phyloP scores from a whole-genome alignment of 306 rosid genomes.

The Dicorynia guianensis region DNA sequence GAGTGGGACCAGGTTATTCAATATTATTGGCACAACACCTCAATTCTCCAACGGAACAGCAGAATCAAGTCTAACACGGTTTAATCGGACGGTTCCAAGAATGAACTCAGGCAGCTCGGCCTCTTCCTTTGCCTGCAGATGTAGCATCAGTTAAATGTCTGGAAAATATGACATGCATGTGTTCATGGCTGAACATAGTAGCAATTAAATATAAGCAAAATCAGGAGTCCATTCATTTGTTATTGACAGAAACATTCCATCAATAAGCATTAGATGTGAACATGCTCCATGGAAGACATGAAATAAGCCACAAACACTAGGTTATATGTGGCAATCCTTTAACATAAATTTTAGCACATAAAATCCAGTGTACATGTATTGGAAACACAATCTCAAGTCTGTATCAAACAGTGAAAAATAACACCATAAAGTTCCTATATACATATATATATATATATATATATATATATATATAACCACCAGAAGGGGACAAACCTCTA shows the following conservation, averaged over 20 bases:
- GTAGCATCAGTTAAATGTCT: slow-evolving; percentile 38
- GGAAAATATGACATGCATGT: slow-evolving; percentile 3
- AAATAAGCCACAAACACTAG: background rate
- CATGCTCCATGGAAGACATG: slow-evolving; percentile 24
- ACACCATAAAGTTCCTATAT: too few species aligned
- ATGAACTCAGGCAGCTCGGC: slow-evolving; percentile 82
- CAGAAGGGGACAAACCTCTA: slow-evolving; percentile 72
- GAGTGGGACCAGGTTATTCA: background rate
- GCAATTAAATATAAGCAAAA: background rate
- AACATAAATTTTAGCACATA: too few species aligned
- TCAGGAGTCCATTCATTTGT: slow-evolving; percentile 4
- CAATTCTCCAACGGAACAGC: slow-evolving; percentile 61
- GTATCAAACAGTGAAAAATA: background rate
- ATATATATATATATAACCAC: slow-evolving; percentile 15
- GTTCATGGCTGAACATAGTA: background rate
- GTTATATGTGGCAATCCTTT: background rate
- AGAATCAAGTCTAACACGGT: slow-evolving; percentile 70
- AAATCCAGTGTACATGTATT: too few species aligned
- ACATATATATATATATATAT: too few species aligned
- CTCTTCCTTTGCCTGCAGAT: slow-evolving; percentile 79
- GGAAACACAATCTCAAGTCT: background rate
- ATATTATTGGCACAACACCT: slow-evolving; percentile 36
- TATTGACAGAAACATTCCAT: slow-evolving; percentile 18
- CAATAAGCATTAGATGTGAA: background rate
- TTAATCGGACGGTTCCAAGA: slow-evolving; percentile 90